A percentile compares a stretch with the other conserved stretches of the same genome.
Evolutionary conservation across 2,329 filamentous ascomycete genomes (phyloP).

Genomic region (Colletotrichum sansevieriae): DNA sequence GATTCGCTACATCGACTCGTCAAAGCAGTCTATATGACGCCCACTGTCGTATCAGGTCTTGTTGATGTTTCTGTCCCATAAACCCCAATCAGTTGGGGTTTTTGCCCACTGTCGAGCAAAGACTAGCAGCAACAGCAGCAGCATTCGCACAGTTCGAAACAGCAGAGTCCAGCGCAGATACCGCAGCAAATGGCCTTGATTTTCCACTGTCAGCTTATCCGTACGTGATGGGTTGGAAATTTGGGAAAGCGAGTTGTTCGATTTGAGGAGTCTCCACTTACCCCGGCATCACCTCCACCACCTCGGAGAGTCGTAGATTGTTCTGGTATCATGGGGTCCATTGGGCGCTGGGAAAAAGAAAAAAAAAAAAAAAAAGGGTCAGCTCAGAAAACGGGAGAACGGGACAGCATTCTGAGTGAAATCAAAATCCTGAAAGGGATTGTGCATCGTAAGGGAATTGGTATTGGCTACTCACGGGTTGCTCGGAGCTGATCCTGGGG

Average conservation of each 20-base stretch:
- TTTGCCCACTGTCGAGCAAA: no score
- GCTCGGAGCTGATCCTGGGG: constrained; percentile 48
- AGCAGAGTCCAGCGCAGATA: constrained; percentile 55
- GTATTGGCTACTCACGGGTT: constrained; percentile 50
- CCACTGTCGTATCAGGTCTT: no score
- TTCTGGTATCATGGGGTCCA: constrained; percentile 53
- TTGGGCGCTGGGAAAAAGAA: constrained; percentile 48
- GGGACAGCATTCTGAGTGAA: no score
- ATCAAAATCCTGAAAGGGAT: not conserved
- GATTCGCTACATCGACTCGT: constrained; percentile 1
- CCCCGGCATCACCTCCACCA: constrained; percentile 51
- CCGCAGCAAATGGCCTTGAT: constrained; percentile 56
- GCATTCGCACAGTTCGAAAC: constrained; percentile 53
- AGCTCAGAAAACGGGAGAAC: not conserved
- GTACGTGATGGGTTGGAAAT: not conserved
- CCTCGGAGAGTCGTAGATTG: constrained; percentile 49
- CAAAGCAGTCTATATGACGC: not conserved
- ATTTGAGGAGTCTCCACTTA: constrained; percentile 43
- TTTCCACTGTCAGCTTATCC: constrained; percentile 21
- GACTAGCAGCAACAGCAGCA: constrained; percentile 46
- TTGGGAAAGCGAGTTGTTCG: not conserved
- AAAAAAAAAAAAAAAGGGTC: not conserved
- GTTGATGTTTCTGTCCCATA: no score
- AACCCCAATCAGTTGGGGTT: no score
- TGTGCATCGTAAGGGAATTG: not conserved